Percentiles rank a stretch among this genome's conserved stretches.
These are phyloP conservation scores for Mycena albidolilacea DNA, from an alignment of 768 basidiomycete genomes.

Conservation along the genomic window DNA sequence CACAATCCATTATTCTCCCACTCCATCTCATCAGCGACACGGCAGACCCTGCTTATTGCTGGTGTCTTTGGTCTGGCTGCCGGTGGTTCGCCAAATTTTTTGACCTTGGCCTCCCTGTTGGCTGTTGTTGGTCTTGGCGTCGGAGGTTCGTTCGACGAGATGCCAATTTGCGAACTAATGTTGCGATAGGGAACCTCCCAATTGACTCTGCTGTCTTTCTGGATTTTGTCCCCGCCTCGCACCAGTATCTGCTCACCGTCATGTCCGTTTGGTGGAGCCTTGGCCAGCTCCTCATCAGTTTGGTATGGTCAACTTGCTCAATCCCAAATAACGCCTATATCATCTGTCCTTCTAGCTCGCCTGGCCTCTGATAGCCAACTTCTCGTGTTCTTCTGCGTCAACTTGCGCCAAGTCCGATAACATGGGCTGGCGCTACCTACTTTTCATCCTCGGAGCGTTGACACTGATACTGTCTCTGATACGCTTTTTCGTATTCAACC, in stretches of 20 bases:
- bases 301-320: constrained; percentile 44
- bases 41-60: constrained; percentile 76
- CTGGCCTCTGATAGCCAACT: constrained; percentile 81
- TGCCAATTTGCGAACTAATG: constrained; percentile 14
- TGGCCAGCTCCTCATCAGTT: constrained; percentile 74
- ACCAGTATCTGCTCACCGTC: constrained; percentile 83
- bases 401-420: constrained; percentile 67
- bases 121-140: constrained; percentile 75
- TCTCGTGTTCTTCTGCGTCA: constrained; percentile 71
- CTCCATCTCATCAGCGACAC: constrained; percentile 70
- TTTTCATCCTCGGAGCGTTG: constrained; percentile 80
- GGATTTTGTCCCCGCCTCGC: constrained; percentile 81
- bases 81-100: constrained; percentile 69
- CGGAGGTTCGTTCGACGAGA: constrained; percentile 59
- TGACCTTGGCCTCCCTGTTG: constrained; percentile 63
- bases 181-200: constrained; percentile 65
- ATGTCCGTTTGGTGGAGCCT: constrained; percentile 88
- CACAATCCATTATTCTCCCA: background rate
- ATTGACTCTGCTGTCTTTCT: constrained; percentile 86
- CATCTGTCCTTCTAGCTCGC: constrained; percentile 60
- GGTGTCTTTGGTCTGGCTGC: constrained; percentile 76
- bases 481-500: constrained; percentile 76
- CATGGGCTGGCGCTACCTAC: constrained; percentile 83
- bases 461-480: constrained; percentile 74
- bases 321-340: background rate